Evolutionary conservation across 1,284 basidiomycete genomes (phyloP), one percentile per base, ranked within the genome.

Genomic region (Porodaedalea pini): DNA sequence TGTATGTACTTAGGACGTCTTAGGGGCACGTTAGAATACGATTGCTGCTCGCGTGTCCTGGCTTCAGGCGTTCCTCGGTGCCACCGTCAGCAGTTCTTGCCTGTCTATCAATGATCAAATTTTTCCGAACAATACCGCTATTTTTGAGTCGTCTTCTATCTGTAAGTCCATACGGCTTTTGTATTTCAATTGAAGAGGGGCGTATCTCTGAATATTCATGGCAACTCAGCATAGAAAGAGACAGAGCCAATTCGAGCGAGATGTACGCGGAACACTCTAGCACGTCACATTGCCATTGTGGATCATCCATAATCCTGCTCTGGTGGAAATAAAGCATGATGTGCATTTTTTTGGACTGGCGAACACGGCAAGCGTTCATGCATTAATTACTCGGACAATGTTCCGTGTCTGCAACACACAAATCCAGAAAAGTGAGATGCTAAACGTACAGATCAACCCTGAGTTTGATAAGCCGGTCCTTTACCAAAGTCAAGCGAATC

Each of bases 401-500:
- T 34, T 34, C 32, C 13, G 32, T 34, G 6, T 34, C 13, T 13
- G 32, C 32, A 13, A 34, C n/a, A n/a, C n/a, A n/a, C n/a, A n/a
- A n/a, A n/a, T n/a, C n/a, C 11, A 44, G 25, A 44, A 27, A 1
- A 41, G 25, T 23, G 41, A 44, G 13, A 23, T 44, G 13, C 17
- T 23, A 44, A 23, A 23, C 4, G 19, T 8, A 44, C 11, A 17
- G 21, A 44, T 44, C 19, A 11, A 7, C 25, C 41, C 41, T 23
- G n/a, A 23, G 25, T 32, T 21, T 19, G 13, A 11, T 19, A 13
- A 17, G 19, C n/a, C 13, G 50, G 34, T 21, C 5, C 48, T 2
- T n/a, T 17, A 29, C 23, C 25, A 25, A 21, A 50, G 11, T 67
- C 63, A 70, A 37, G 73, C 69, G 34, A 71, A 68, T 56, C 74